Evolutionary conservation across 805 yeast genomes (phyloP).

Genomic region (Debaryomyces castellii): DNA sequence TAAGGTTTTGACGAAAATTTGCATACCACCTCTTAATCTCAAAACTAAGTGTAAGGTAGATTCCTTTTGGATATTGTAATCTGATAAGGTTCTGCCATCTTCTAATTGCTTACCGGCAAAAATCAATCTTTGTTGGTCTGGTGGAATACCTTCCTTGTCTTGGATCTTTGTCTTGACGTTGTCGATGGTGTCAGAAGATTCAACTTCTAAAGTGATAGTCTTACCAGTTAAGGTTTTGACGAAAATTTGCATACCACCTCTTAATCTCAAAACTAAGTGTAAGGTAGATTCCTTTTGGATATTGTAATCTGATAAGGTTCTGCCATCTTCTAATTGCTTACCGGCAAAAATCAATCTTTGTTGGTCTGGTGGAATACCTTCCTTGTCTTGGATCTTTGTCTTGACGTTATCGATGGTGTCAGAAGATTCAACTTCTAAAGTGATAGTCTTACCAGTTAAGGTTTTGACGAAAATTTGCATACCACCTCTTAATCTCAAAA

Average conservation of each 20-base stretch:
- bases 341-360: constrained; percentile 99
- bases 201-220: constrained; percentile 88
- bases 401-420: constrained; percentile 98
- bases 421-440: constrained; percentile 95
- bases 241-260: constrained; percentile 83
- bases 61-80: constrained; percentile 98
- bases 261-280: constrained; percentile 92
- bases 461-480: constrained; percentile 52
- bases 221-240: constrained; percentile 62
- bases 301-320: constrained; percentile 95
- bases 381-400: constrained; percentile 98
- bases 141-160: constrained; percentile 99
- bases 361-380: constrained; percentile 99
- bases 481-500: constrained; percentile 97
- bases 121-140: constrained; percentile 99
- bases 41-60: constrained; percentile 93
- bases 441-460: constrained; percentile 50
- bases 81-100: constrained; percentile 94
- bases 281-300: constrained; percentile 95
- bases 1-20: constrained; percentile 35
- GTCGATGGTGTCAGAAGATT: constrained; percentile 96
- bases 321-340: constrained; percentile 99
- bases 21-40: constrained; percentile 94
- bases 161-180: constrained; percentile 95
- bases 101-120: constrained; percentile 99